phyloP scores from a whole-genome alignment of 2,329 filamentous ascomycete genomes.

The Trichoderma citrinoviride region DNA sequence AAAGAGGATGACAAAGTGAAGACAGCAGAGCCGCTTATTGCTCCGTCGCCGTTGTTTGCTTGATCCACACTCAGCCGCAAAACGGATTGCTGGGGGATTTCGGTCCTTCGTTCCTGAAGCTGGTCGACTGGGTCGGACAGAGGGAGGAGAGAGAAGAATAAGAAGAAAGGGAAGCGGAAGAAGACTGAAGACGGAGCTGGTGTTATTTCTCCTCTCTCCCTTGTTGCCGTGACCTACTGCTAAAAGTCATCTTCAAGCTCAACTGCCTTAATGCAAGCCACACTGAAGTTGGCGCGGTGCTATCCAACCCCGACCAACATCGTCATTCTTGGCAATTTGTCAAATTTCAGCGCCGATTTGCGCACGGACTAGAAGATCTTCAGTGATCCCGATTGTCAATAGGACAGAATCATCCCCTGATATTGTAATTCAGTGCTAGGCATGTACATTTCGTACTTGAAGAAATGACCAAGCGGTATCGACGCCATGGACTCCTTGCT shows the following conservation, averaged over 20 bases:
- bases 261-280: not conserved
- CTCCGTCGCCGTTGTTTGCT: not conserved
- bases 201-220: not conserved
- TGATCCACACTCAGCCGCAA: constrained; percentile 1
- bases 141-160: not conserved
- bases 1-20: not conserved
- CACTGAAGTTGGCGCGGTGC: not conserved
- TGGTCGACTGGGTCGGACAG: not conserved
- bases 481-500: no score
- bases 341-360: not conserved
- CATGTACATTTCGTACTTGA: no score
- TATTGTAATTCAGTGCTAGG: not conserved
- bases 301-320: not conserved
- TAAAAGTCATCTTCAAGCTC: not conserved
- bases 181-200: no score
- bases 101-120: not conserved
- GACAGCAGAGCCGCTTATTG: not conserved
- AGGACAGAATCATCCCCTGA: not conserved
- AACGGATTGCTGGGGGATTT: not conserved
- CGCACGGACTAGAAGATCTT: constrained; percentile 5
- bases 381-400: not conserved
- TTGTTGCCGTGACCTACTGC: not conserved
- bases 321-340: not conserved
- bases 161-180: not conserved
- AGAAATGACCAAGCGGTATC: no score